These are phyloP conservation scores for Kwoniella shivajii DNA, from an alignment of 1,284 basidiomycete genomes.

Conservation along the genomic window DNA sequence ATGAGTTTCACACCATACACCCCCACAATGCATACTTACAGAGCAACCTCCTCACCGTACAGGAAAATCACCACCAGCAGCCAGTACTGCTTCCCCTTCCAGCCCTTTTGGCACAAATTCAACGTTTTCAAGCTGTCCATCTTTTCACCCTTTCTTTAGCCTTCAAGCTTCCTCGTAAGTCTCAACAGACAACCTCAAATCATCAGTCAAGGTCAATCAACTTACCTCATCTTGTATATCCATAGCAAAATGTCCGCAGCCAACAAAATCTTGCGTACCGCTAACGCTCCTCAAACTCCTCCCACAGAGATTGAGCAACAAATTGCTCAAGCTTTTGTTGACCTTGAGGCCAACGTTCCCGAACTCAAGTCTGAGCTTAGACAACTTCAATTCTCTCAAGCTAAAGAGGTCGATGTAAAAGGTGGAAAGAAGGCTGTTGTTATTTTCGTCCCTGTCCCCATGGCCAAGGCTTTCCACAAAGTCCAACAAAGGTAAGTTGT, in stretches of 20 bases:
- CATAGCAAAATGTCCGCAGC: constrained; percentile 16
- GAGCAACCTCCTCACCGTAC: no score
- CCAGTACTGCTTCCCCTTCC: neutral
- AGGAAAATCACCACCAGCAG: no score
- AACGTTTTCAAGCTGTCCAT: neutral
- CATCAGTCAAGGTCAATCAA: neutral
- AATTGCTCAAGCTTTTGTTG: constrained; percentile 94
- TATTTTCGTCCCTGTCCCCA: constrained; percentile 96
- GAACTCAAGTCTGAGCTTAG: constrained; percentile 97
- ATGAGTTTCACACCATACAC: no score
- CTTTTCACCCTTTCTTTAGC: constrained; percentile 4
- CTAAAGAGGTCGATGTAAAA: constrained; percentile 98
- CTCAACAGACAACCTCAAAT: neutral
- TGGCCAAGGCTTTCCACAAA: constrained; percentile 99
- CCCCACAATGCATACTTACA: no score
- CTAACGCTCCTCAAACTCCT: constrained; percentile 86
- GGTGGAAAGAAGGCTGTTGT: constrained; percentile 99
- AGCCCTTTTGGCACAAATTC: neutral
- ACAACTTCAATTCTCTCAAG: constrained; percentile 94
- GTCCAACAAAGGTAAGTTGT: constrained; percentile 86
- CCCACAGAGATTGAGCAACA: constrained; percentile 90
- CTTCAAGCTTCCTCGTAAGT: constrained; percentile 17
- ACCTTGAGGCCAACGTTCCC: constrained; percentile 97
- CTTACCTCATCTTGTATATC: neutral
- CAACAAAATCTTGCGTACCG: constrained; percentile 89